Conservation (phyloP, 2,329 filamentous ascomycete genomes). For the Aspergillus tubingensis region DNA sequence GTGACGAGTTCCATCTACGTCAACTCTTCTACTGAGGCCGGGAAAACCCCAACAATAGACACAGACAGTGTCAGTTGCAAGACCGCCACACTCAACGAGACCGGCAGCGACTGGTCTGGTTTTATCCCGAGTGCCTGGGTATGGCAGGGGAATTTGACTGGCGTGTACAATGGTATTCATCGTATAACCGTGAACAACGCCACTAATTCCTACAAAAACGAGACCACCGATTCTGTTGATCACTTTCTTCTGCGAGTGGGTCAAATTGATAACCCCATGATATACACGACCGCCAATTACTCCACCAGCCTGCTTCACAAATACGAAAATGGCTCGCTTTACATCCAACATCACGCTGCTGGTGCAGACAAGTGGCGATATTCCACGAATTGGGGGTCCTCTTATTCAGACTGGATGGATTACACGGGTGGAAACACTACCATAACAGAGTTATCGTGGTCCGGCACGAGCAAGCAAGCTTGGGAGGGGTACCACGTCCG, state of each 20-base stretch:
- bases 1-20: constrained; percentile 53
- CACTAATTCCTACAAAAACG: constrained; percentile 44
- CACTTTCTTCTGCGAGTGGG: constrained; percentile 61
- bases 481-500: constrained; percentile 64
- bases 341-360: constrained; percentile 58
- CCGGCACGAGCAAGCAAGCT: constrained; percentile 55
- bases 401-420: constrained; percentile 59
- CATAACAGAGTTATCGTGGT: constrained; percentile 55
- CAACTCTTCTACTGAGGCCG: constrained; percentile 54
- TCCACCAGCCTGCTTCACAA: constrained; percentile 54
- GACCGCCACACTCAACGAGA: constrained; percentile 34
- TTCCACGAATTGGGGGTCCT: constrained; percentile 61
- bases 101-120: constrained; percentile 43
- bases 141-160: constrained; percentile 54
- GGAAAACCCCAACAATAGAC: constrained; percentile 47
- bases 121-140: constrained; percentile 56
- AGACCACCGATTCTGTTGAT: constrained; percentile 55
- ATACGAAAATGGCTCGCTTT: constrained; percentile 44
- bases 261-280: constrained; percentile 57
- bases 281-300: constrained; percentile 62
- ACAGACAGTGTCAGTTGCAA: constrained; percentile 48
- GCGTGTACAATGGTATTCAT: constrained; percentile 63
- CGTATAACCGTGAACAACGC: constrained; percentile 58
- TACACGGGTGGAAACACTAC: constrained; percentile 55
- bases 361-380: constrained; percentile 65